Percentiles rank a stretch among this genome's conserved stretches.
phyloP scores from a whole-genome alignment of 106 monocot genomes.

The Dendrobium nobile region DNA sequence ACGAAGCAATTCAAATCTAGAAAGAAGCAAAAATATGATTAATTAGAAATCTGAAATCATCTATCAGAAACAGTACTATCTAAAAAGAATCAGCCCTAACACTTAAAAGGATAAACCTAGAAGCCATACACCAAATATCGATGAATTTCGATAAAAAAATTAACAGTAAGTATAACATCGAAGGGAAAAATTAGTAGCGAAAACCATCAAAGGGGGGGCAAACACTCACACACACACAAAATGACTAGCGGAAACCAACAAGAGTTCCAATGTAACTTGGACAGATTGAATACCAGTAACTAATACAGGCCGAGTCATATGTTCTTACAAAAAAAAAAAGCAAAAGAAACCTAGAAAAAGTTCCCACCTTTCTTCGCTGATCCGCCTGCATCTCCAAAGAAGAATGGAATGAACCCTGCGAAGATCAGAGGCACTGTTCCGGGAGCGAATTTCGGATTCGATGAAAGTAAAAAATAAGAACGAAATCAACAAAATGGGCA shows the following conservation, averaged over 20 bases:
- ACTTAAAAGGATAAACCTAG: neutral
- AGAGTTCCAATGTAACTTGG: neutral
- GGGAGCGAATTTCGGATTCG: neutral
- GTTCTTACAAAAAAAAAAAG: neutral
- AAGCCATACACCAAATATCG: neutral
- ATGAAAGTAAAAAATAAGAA: neutral
- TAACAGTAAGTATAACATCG: neutral
- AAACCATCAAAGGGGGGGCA: neutral
- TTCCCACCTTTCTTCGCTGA: neutral
- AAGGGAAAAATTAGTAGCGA: neutral
- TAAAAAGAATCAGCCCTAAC: neutral
- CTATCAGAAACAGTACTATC: neutral
- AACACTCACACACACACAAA: neutral
- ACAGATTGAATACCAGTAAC: neutral
- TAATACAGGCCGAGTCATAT: no score
- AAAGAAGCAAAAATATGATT: neutral
- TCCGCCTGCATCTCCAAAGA: constrained; percentile 9
- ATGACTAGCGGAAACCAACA: neutral
- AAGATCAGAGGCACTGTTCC: neutral
- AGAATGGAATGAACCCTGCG: neutral
- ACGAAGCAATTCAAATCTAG: neutral
- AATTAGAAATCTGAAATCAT: neutral
- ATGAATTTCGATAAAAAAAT: neutral
- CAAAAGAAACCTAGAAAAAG: neutral
- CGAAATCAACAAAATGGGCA: neutral